phyloP scores from a whole-genome alignment of 768 basidiomycete species.

The Cyclocybe aegerita region DNA sequence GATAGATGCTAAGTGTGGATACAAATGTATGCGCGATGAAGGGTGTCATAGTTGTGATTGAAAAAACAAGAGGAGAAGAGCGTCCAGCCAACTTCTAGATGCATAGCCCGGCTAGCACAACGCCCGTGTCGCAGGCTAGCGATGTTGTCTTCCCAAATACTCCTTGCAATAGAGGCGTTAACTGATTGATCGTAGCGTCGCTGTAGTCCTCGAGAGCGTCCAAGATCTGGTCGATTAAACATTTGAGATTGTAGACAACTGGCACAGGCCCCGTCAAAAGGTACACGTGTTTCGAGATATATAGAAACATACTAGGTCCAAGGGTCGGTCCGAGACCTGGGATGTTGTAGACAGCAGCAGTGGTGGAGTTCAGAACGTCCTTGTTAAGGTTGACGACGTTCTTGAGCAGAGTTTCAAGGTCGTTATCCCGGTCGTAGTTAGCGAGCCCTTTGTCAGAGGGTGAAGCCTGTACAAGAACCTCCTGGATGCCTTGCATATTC shows the following conservation, averaged over 20 bases:
- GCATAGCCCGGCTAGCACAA: slow-evolving; percentile 30
- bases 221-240: slow-evolving; percentile 51
- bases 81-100: no score
- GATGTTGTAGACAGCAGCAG: slow-evolving; percentile 32
- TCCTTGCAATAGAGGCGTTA: slow-evolving; percentile 35
- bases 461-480: slow-evolving; percentile 31
- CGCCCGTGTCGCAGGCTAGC: slow-evolving; percentile 24
- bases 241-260: slow-evolving; percentile 66
- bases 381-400: slow-evolving; percentile 50
- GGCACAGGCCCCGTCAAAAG: not conserved
- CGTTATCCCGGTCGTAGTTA: slow-evolving; percentile 44
- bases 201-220: slow-evolving; percentile 47
- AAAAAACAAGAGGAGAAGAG: slow-evolving; percentile 13
- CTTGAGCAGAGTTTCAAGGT: slow-evolving; percentile 51
- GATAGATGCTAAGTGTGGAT: slow-evolving; percentile 20
- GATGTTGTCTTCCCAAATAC: slow-evolving; percentile 26
- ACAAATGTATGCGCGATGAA: slow-evolving; percentile 29
- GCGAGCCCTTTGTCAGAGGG: slow-evolving; percentile 48
- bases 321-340: slow-evolving; percentile 47
- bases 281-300: not conserved
- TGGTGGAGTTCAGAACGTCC: slow-evolving; percentile 32
- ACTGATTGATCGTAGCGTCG: slow-evolving; percentile 43
- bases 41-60: slow-evolving; percentile 18
- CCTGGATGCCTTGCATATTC: slow-evolving; percentile 30
- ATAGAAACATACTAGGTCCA: slow-evolving; percentile 53